Evolutionary conservation across 2,329 filamentous ascomycete genomes (phyloP).

Genomic region (Zalaria obscura): DNA sequence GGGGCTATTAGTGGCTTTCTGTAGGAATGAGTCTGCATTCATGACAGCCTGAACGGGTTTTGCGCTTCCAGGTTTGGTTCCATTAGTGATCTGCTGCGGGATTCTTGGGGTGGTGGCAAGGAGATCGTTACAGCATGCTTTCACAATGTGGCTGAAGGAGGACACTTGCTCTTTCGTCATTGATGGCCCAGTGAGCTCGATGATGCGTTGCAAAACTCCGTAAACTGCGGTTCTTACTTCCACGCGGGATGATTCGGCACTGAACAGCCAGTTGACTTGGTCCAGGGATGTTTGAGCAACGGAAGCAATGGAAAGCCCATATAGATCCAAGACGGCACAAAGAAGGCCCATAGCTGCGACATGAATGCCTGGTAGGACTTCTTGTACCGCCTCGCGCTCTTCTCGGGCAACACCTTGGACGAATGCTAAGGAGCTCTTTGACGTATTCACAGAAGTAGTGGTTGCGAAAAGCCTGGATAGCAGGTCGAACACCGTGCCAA

Average conservation of each 20-base stretch:
- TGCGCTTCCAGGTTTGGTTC: conserved; percentile 12
- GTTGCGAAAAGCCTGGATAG: conserved; percentile 57
- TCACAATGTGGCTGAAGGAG: conserved; percentile 47
- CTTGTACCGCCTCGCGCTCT: conserved; percentile 69
- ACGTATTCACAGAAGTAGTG: conserved; percentile 28
- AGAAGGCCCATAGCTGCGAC: conserved; percentile 53
- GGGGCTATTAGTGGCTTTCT: conserved; percentile 19
- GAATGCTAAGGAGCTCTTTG: conserved; percentile 32
- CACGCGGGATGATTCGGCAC: conserved; percentile 32
- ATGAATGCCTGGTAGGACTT: conserved; percentile 60
- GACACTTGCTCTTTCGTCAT: conserved; percentile 52
- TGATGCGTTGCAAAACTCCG: conserved; percentile 38
- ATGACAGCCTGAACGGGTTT: conserved; percentile 23
- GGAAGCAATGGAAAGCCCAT: conserved; percentile 44
- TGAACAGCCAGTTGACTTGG: conserved; percentile 58
- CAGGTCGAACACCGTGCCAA: conserved; percentile 55
- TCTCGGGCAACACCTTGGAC: conserved; percentile 64
- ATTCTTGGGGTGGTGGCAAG: conserved; percentile 31
- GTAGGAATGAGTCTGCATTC: conserved; percentile 63
- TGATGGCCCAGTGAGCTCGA: conserved; percentile 49
- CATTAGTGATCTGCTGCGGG: conserved; percentile 25
- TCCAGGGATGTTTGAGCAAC: conserved; percentile 53
- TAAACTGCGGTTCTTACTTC: conserved; percentile 50
- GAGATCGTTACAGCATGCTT: conserved; percentile 61
- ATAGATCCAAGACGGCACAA: conserved; percentile 39